These are phyloP conservation scores for Nannochloris sp. DNA, from an alignment of 139 green algal species.

Conservation along the genomic window DNA sequence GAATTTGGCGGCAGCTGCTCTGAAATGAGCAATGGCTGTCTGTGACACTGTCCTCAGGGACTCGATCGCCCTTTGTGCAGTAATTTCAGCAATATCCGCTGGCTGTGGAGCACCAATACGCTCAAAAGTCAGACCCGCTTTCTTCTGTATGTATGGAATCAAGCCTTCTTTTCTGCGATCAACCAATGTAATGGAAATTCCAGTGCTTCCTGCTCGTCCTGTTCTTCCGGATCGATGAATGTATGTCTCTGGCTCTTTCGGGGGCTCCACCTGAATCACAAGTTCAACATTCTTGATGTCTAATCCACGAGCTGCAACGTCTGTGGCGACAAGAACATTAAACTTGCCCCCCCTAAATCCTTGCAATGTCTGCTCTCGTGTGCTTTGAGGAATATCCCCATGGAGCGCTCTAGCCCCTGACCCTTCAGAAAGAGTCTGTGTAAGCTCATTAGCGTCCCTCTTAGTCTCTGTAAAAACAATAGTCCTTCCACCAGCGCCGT, in stretches of 20 bases:
- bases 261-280: conserved; percentile 78
- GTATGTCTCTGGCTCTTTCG: conserved; percentile 87
- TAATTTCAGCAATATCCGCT: conserved; percentile 72
- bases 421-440: conserved; percentile 44
- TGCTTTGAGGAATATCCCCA: conserved; percentile 84
- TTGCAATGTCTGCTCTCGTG: conserved; percentile 42
- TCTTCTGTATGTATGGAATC: conserved; percentile 68
- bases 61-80: conserved; percentile 61
- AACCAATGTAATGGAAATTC: conserved; percentile 79
- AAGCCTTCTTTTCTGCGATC: conserved; percentile 71
- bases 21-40: conserved; percentile 41
- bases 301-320: conserved; percentile 94
- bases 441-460: conserved; percentile 80
- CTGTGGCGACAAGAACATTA: conserved; percentile 91
- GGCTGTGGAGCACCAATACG: conserved; percentile 84
- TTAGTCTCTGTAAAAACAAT: conserved; percentile 99
- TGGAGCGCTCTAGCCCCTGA: conserved; percentile 69
- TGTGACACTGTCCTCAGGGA: conserved; percentile 49
- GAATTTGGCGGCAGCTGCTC: conserved; percentile 42
- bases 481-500: conserved; percentile 64
- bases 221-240: conserved; percentile 84
- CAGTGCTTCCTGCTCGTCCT: conserved; percentile 71
- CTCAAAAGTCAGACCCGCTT: conserved; percentile 76
- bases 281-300: conserved; percentile 95
- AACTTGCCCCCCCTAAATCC: conserved; percentile 59